Evolutionary conservation across 192 early-diverging fungal genomes (phyloP).

Genomic region (Gamsiella multidivaricata): DNA sequence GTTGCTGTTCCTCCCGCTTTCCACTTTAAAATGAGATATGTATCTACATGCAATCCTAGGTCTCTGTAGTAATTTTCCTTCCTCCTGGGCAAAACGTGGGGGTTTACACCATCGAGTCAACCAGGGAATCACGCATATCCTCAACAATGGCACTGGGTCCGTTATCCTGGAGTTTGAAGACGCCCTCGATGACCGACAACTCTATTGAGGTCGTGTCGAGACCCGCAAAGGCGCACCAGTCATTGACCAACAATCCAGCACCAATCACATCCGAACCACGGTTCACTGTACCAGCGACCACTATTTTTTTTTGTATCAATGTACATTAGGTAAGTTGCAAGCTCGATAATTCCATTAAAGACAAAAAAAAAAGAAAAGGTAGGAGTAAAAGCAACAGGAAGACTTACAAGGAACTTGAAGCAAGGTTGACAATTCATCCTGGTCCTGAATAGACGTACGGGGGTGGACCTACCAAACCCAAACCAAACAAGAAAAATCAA

Average conservation of each 20-base stretch:
- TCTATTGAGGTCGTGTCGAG: slow-evolving; percentile 97
- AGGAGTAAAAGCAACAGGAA: slow-evolving; percentile 71
- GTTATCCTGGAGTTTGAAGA: slow-evolving; percentile 97
- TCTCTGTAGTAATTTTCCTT: too few species aligned
- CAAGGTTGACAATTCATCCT: slow-evolving; percentile 97
- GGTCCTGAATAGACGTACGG: slow-evolving; percentile 93
- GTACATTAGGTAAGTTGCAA: too few species aligned
- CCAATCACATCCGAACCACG: slow-evolving; percentile 98
- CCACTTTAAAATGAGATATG: too few species aligned
- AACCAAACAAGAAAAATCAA: slow-evolving; percentile 2
- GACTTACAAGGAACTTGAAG: slow-evolving; percentile 91
- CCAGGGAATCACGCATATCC: slow-evolving; percentile 93
- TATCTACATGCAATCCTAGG: too few species aligned
- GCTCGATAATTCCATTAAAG: too few species aligned
- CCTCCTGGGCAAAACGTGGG: not conserved
- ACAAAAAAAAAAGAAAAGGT: slow-evolving; percentile 58
- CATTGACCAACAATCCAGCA: slow-evolving; percentile 96
- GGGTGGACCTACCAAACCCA: slow-evolving; percentile 85
- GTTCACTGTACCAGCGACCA: slow-evolving; percentile 95
- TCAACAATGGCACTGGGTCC: slow-evolving; percentile 91
- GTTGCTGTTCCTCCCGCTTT: too few species aligned
- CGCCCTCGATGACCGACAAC: slow-evolving; percentile 95
- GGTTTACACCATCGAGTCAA: slow-evolving; percentile 83
- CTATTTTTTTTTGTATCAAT: too few species aligned
- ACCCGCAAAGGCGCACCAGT: slow-evolving; percentile 98